Evolutionary conservation across 306 rosid species (phyloP).

Genomic region (Betula pendula): DNA sequence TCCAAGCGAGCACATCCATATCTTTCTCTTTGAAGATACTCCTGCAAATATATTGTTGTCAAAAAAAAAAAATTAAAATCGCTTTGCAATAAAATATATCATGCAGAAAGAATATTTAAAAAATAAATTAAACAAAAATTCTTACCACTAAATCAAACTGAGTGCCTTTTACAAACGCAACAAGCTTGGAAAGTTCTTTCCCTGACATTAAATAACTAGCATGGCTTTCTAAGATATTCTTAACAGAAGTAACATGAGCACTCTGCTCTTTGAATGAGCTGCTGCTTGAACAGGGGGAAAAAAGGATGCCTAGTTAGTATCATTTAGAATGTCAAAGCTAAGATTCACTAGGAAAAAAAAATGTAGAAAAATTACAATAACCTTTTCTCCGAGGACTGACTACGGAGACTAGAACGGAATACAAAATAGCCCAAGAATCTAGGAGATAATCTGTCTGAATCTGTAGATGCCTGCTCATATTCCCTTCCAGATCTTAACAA

Average conservation of each 20-base stretch:
- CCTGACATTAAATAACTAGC: slow-evolving; percentile 94
- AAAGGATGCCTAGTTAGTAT: slow-evolving; percentile 28
- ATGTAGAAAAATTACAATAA: slow-evolving; percentile 25
- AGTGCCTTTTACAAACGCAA: slow-evolving; percentile 95
- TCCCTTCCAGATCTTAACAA: slow-evolving; percentile 96
- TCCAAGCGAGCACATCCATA: slow-evolving; percentile 85
- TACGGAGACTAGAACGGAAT: slow-evolving; percentile 66
- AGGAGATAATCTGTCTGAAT: slow-evolving; percentile 74
- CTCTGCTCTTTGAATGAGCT: slow-evolving; percentile 83
- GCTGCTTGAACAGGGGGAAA: slow-evolving; percentile 42
- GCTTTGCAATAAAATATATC: slow-evolving; percentile 7
- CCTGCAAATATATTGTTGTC: slow-evolving; percentile 50
- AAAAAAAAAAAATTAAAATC: slow-evolving; percentile 28
- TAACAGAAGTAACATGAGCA: slow-evolving; percentile 81
- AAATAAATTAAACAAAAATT: not conserved
- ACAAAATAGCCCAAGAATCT: slow-evolving; percentile 90
- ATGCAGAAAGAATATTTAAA: not conserved
- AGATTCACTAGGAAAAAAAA: not conserved
- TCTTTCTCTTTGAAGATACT: slow-evolving; percentile 91
- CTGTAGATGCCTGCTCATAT: slow-evolving; percentile 65
- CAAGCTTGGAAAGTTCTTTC: slow-evolving; percentile 96
- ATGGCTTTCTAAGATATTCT: slow-evolving; percentile 88
- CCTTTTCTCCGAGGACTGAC: slow-evolving; percentile 77
- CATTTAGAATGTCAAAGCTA: slow-evolving; percentile 17
- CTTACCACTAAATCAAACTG: slow-evolving; percentile 97